Conservation (phyloP, 1,139 yeast genomes). For the Saccharomyces hybrid region DNA sequence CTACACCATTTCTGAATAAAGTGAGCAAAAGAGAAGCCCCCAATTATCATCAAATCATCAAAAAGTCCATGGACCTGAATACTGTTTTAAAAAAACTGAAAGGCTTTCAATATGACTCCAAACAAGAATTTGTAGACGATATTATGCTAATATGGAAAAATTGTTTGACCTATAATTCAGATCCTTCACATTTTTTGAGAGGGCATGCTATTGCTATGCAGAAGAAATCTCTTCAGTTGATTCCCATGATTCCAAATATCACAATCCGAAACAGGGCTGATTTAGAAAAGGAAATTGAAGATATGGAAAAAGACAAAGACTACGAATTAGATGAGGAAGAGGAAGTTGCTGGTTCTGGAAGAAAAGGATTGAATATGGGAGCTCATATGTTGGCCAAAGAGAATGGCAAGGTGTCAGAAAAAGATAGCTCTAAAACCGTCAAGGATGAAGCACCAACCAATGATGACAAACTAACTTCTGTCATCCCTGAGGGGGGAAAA, state of each 20-base stretch:
- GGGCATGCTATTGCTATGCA: slow-evolving; percentile 96
- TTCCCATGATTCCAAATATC: slow-evolving; percentile 85
- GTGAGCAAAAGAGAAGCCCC: slow-evolving; percentile 98
- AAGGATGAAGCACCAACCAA: neutral
- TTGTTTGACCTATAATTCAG: slow-evolving; percentile 88
- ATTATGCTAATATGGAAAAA: slow-evolving; percentile 92
- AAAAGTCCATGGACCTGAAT: slow-evolving; percentile 93
- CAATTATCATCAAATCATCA: slow-evolving; percentile 81
- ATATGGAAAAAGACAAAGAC: slow-evolving; percentile 30
- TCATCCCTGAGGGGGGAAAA: neutral
- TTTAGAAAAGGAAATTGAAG: slow-evolving; percentile 74
- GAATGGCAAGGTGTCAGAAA: slow-evolving; percentile 1
- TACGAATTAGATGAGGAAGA: slow-evolving; percentile 21
- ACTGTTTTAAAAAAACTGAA: slow-evolving; percentile 89
- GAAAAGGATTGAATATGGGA: slow-evolving; percentile 32
- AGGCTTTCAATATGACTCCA: slow-evolving; percentile 69
- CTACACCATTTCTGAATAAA: slow-evolving; percentile 89
- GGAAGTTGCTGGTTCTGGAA: slow-evolving; percentile 31
- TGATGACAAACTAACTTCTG: neutral
- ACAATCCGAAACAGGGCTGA: slow-evolving; percentile 74
- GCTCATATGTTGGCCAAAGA: slow-evolving; percentile 26
- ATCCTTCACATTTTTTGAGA: slow-evolving; percentile 85
- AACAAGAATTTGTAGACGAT: slow-evolving; percentile 86
- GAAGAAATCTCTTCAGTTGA: slow-evolving; percentile 66
- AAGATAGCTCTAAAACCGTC: neutral